Evolutionary conservation across 2,329 filamentous ascomycete genomes (phyloP).

Genomic region (Phialemonium atrogriseum): DNA sequence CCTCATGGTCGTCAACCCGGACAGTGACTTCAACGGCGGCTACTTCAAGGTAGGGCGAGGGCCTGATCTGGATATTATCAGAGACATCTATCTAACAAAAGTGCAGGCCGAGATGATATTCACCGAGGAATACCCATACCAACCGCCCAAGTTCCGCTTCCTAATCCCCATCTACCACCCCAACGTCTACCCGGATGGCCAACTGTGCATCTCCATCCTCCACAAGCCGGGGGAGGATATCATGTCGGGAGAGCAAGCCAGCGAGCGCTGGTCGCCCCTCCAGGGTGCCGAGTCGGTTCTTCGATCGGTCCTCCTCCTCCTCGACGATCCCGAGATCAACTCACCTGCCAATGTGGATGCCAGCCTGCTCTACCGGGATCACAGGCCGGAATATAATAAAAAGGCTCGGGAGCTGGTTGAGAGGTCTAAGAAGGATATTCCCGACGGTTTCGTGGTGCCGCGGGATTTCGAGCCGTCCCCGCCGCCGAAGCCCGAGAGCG

Average conservation of each 20-base stretch:
- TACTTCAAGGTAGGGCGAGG: slow-evolving; percentile 69
- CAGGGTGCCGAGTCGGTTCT: slow-evolving; percentile 93
- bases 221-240: slow-evolving; percentile 87
- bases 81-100: too few species aligned
- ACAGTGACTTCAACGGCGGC: slow-evolving; percentile 84
- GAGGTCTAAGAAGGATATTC: slow-evolving; percentile 70
- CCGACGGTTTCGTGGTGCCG: slow-evolving; percentile 73
- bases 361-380: slow-evolving; percentile 73
- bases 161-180: slow-evolving; percentile 73
- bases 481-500: slow-evolving; percentile 52
- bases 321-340: slow-evolving; percentile 89
- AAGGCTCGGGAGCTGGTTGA: slow-evolving; percentile 64
- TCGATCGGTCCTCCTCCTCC: slow-evolving; percentile 80
- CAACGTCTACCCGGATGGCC: slow-evolving; percentile 87
- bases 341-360: slow-evolving; percentile 95
- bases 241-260: slow-evolving; percentile 82
- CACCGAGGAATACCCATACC: slow-evolving; percentile 79
- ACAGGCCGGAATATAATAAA: slow-evolving; percentile 59
- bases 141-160: slow-evolving; percentile 85
- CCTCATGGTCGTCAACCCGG: slow-evolving; percentile 85
- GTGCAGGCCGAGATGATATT: slow-evolving; percentile 80
- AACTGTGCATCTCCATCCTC: slow-evolving; percentile 92
- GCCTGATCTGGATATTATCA: not conserved
- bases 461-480: slow-evolving; percentile 57
- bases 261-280: slow-evolving; percentile 88